Evolutionary conservation across 805 yeast species (phyloP).

Genomic region (Starmerella potacharoeniae): DNA sequence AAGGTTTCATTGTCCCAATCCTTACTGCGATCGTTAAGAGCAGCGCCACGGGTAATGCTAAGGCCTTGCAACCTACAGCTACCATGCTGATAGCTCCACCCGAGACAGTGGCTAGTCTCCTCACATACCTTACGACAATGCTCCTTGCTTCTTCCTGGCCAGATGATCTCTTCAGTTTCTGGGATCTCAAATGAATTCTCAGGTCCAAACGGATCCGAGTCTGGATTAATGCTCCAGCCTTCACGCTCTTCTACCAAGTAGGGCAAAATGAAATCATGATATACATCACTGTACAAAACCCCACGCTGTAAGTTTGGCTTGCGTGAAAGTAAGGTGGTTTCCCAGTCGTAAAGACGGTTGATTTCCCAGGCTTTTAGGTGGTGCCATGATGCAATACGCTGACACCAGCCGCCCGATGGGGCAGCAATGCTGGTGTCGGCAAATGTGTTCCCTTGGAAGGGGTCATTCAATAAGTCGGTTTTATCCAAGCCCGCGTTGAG

Average conservation of each 20-base stretch:
- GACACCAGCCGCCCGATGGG: slow-evolving; percentile 25
- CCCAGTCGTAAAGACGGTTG: slow-evolving; percentile 30
- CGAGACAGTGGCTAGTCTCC: slow-evolving; percentile 9
- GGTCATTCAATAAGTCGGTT: slow-evolving; percentile 10
- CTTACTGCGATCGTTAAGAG: slow-evolving; percentile 3
- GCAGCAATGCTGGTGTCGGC: slow-evolving; percentile 15
- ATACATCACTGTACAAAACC: slow-evolving; percentile 24
- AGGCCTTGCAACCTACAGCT: slow-evolving; percentile 8
- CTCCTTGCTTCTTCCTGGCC: slow-evolving; percentile 9
- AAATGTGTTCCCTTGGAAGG: slow-evolving; percentile 30
- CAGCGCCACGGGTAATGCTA: slow-evolving; percentile 15
- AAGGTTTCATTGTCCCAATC: slow-evolving; percentile 3
- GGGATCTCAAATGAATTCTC: neutral
- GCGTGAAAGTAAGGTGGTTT: slow-evolving; percentile 20
- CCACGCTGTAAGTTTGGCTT: slow-evolving; percentile 18
- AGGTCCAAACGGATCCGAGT: neutral
- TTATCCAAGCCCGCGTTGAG: slow-evolving; percentile 9
- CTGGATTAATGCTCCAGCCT: slow-evolving; percentile 22
- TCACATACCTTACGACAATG: slow-evolving; percentile 15
- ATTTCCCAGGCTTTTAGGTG: slow-evolving; percentile 28
- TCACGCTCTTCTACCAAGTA: slow-evolving; percentile 19
- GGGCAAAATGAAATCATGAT: slow-evolving; percentile 29
- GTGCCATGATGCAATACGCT: slow-evolving; percentile 29
- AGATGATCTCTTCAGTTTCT: neutral
- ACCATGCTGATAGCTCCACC: slow-evolving; percentile 12